These are phyloP conservation scores for Rhizopus microsporus DNA, from an alignment of 371 early-diverging fungal species.

Conservation along the genomic window DNA sequence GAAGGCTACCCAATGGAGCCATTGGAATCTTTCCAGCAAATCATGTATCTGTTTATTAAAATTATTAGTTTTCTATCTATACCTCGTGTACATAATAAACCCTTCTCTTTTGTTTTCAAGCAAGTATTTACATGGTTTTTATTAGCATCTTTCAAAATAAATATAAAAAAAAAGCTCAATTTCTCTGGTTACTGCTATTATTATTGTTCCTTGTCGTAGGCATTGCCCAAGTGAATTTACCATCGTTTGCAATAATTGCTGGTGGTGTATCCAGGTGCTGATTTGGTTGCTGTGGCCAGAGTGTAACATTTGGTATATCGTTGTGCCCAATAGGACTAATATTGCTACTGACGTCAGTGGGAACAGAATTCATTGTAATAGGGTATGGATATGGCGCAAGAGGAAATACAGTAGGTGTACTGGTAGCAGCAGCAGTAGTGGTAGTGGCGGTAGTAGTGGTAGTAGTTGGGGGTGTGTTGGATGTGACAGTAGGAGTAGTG, in stretches of 20 bases:
- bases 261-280: conserved; percentile 31
- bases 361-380: conserved; percentile 36
- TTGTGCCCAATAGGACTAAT: conserved; percentile 7
- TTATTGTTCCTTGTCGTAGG: conserved; percentile 3
- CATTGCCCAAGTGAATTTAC: conserved; percentile 37
- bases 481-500: background rate
- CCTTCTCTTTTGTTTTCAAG: background rate
- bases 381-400: conserved; percentile 35
- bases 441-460: conserved; percentile 2
- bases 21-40: conserved; percentile 92
- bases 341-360: conserved; percentile 14
- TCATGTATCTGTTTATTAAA: conserved; percentile 62
- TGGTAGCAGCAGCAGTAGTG: background rate
- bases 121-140: background rate
- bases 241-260: conserved; percentile 37
- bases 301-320: conserved; percentile 33
- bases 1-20: conserved; percentile 75
- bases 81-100: background rate
- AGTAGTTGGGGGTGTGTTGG: background rate
- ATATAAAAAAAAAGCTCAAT: background rate
- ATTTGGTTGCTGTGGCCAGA: conserved; percentile 33
- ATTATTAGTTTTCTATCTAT: background rate
- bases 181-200: background rate
- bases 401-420: conserved; percentile 22
- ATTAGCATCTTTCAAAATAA: background rate